Evolutionary conservation across 805 yeast species (phyloP).

Genomic region (Tetrapisispora pingtungensis): DNA sequence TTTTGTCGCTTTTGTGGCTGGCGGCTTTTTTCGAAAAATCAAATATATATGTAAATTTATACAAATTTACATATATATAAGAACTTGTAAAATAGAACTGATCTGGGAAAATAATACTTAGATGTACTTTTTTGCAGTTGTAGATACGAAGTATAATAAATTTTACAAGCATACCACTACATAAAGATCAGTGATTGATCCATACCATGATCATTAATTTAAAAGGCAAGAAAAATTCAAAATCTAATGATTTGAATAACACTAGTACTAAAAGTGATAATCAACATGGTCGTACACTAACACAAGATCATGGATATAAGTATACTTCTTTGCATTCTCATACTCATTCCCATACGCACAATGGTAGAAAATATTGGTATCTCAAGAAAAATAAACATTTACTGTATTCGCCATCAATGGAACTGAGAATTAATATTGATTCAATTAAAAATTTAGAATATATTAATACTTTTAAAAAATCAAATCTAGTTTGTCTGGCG

Average conservation of each 20-base stretch:
- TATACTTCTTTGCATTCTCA: too few relatives aligned
- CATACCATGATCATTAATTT: background rate
- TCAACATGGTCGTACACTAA: too few relatives aligned
- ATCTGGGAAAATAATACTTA: too few relatives aligned
- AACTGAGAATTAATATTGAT: background rate
- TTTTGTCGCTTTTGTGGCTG: background rate
- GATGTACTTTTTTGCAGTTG: too few relatives aligned
- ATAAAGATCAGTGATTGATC: too few relatives aligned
- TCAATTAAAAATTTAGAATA: constrained; percentile 19
- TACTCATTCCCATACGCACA: background rate
- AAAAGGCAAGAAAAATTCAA: background rate
- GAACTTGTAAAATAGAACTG: too few relatives aligned
- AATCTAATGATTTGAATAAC: background rate
- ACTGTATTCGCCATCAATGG: background rate
- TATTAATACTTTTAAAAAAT: constrained; percentile 15
- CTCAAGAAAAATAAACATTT: constrained; percentile 5
- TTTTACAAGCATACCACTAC: too few relatives aligned
- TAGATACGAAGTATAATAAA: too few relatives aligned
- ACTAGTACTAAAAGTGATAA: too few relatives aligned
- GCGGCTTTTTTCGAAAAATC: background rate
- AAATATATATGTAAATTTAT: too few relatives aligned
- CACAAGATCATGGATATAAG: too few relatives aligned
- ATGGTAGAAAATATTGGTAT: constrained; percentile 11
- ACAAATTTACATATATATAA: too few relatives aligned
- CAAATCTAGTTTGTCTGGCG: constrained; percentile 24